Conservation (phyloP, 371 early-diverging fungal genomes). For the Neoconidiobolus thromboides region DNA sequence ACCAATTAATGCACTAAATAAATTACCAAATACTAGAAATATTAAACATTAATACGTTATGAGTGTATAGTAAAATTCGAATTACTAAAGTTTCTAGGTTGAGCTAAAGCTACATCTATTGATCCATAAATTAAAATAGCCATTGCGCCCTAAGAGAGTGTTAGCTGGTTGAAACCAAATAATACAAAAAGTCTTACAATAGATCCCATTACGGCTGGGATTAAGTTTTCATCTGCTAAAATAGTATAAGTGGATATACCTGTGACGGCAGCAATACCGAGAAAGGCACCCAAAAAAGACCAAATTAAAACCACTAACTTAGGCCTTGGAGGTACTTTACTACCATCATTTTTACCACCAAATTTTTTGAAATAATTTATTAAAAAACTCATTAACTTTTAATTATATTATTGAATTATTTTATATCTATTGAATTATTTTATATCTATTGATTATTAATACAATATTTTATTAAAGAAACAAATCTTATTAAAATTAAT, state of each 20-base stretch:
- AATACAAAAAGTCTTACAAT: constrained; percentile 17
- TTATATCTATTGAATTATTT: no score
- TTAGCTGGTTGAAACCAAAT: neutral
- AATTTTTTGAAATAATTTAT: constrained; percentile 1
- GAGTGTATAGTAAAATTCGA: neutral
- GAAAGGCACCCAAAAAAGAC: constrained; percentile 23
- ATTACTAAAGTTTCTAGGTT: constrained; percentile 39
- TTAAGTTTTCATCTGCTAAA: constrained; percentile 11
- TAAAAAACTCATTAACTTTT: neutral
- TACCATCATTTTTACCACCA: neutral
- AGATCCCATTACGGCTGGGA: constrained; percentile 21
- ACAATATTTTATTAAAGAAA: no score
- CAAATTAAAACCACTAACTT: neutral
- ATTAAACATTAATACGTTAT: neutral
- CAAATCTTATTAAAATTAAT: no score
- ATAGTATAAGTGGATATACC: constrained; percentile 14
- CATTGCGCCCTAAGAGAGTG: constrained; percentile 24
- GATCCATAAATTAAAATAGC: constrained; percentile 50
- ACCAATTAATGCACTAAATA: constrained; percentile 36
- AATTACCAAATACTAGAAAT: constrained; percentile 29
- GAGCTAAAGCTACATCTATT: constrained; percentile 48
- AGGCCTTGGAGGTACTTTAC: neutral
- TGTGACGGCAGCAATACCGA: constrained; percentile 19
- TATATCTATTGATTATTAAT: no score
- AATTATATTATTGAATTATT: no score